These are phyloP conservation scores for Cudoniella acicularis DNA, from an alignment of 495 filamentous ascomycete species.

Conservation along the genomic window DNA sequence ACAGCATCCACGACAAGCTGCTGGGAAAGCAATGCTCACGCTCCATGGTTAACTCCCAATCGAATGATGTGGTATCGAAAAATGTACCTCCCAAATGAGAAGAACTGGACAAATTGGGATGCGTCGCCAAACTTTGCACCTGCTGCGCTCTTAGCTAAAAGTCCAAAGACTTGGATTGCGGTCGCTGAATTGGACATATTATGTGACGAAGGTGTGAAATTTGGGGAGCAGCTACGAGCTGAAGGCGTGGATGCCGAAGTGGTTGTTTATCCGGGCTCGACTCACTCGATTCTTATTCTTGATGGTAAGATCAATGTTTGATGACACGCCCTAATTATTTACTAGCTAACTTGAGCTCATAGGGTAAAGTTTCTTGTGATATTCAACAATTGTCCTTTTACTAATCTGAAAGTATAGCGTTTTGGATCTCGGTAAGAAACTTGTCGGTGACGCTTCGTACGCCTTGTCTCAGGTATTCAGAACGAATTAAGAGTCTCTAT, in stretches of 20 bases:
- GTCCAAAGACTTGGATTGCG: constrained; percentile 3
- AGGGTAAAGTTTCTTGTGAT: background rate
- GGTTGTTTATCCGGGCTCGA: constrained; percentile 1
- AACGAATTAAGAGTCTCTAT: no score
- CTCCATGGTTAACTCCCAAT: constrained; percentile 23
- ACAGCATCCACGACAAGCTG: constrained; percentile 12
- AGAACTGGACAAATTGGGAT: constrained; percentile 1
- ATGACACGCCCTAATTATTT: background rate
- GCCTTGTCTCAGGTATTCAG: no score
- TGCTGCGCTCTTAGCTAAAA: background rate
- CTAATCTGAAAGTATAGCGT: background rate
- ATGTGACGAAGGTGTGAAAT: background rate
- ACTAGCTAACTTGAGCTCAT: background rate
- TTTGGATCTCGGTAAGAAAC: background rate
- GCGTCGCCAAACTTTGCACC: constrained; percentile 7
- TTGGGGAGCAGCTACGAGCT: constrained; percentile 1
- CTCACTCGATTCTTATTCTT: constrained; percentile 3
- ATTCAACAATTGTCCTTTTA: background rate
- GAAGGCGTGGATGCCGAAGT: background rate
- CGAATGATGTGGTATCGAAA: constrained; percentile 27
- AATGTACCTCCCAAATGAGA: constrained; percentile 17
- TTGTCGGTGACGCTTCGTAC: constrained; percentile 32
- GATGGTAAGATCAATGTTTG: background rate
- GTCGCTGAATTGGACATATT: constrained; percentile 4
- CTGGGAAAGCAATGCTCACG: constrained; percentile 2